Base-by-base conservation (phyloP, 805 yeast species). In the Maudiozyma serrabonitensis region DNA sequence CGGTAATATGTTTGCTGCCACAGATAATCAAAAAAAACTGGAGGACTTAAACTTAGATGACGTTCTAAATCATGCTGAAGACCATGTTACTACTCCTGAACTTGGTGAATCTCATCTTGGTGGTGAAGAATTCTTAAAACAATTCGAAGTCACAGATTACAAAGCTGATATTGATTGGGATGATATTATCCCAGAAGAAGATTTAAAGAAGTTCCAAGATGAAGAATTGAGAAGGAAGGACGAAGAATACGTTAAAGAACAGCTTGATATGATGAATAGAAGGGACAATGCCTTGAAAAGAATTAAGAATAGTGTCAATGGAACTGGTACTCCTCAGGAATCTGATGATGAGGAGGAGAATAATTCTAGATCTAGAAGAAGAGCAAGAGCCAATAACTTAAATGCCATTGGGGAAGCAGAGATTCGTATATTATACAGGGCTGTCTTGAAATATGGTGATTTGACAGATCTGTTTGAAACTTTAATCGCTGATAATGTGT, bases 161-260 rank as follows among this genome's bases (percentile, higher is more conserved):
- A 93, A 93, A 71, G 98, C 99, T 0, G 96, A 91, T 66, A 89
- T 91, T 53, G 95, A 89, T 55, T 93, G 99, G 99, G 98, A 93
- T 70, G 99, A 93, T 67, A 93, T 93, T 58, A 93, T 93, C 60
- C 99, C 99, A 0, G 90, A 87, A 55, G 95, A 87, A 43, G 99
- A 93, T 66, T 74, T 95, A 54, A 76, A 81, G 52, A 87, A 85
- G 64, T 75, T 93, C 58, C 93, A 93, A 64, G 95, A 86, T 55
- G 95, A 89, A 49, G 99, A 93, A 64, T 82, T 84, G 73, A 84
- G 81, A 64, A 77, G 85, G 46, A 78, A 82, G 43, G 97, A 93
- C 56, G 97, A 91, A 54, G 84, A 81, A 55, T 90, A 80, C 61
- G 75, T 93, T 50, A 82, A 88, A 61, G 91, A 89, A 58, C 98